phyloP scores from a whole-genome alignment of 805 yeast genomes.

The Wickerhamiella allomyrinae region DNA sequence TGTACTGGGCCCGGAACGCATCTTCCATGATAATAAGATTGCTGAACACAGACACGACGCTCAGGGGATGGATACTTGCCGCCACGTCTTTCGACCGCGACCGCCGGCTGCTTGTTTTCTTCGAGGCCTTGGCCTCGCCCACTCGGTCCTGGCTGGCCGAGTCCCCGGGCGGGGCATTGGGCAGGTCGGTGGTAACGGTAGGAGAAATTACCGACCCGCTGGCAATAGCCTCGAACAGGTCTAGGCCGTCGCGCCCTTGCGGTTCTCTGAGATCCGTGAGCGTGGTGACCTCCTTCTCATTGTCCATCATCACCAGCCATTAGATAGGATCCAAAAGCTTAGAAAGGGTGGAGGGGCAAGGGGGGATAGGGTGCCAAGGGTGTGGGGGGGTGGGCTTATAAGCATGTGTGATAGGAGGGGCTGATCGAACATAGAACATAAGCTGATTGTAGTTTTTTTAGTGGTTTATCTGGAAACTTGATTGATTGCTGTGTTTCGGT shows the following conservation, averaged over 20 bases:
- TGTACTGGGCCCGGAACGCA: conserved; percentile 64
- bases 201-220: background rate
- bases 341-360: background rate
- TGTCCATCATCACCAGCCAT: background rate
- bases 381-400: too few relatives aligned
- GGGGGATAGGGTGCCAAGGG: too few relatives aligned
- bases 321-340: background rate
- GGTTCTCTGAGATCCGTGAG: background rate
- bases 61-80: background rate
- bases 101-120: background rate
- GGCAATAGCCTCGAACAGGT: conserved; percentile 2
- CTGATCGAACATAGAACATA: too few relatives aligned
- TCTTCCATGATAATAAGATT: conserved; percentile 78
- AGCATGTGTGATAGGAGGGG: too few relatives aligned
- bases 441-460: too few relatives aligned
- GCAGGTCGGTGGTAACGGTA: background rate
- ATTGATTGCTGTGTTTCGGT: too few relatives aligned
- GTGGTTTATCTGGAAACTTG: too few relatives aligned
- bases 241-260: background rate
- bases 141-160: background rate
- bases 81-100: background rate
- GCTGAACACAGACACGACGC: conserved; percentile 7
- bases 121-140: background rate
- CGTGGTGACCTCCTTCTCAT: background rate
- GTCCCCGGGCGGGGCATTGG: background rate